phyloP scores from a whole-genome alignment of 2,329 filamentous ascomycete species.

The Dryadomyces sulphureus region DNA sequence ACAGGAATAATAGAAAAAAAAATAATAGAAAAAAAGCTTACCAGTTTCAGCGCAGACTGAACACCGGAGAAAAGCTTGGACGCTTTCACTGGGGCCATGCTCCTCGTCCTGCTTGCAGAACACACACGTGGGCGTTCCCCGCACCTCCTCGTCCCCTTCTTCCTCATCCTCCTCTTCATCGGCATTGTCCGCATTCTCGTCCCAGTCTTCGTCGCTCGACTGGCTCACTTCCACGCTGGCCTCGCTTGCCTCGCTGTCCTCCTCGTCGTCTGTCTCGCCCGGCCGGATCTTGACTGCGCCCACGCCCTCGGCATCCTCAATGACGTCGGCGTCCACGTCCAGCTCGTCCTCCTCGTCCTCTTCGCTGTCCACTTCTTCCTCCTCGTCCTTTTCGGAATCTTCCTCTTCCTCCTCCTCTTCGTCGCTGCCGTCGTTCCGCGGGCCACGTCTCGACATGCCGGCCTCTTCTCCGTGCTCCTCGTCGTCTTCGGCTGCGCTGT shows the following conservation, averaged over 20 bases:
- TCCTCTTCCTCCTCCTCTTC: constrained; percentile 13
- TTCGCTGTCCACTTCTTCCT: constrained; percentile 13
- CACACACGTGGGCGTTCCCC: constrained; percentile 31
- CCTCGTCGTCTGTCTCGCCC: constrained; percentile 31
- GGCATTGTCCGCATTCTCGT: constrained; percentile 36
- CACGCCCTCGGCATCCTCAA: constrained; percentile 37
- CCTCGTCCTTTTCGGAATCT: constrained; percentile 16
- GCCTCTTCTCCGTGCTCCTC: constrained; percentile 14
- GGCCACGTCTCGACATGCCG: constrained; percentile 14
- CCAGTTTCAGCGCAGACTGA: constrained; percentile 67
- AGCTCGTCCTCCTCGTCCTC: constrained; percentile 17
- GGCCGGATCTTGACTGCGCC: constrained; percentile 42
- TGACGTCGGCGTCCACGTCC: constrained; percentile 21
- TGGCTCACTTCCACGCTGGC: constrained; percentile 26
- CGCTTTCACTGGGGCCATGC: constrained; percentile 67
- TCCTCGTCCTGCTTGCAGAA: constrained; percentile 78
- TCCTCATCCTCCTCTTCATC: constrained; percentile 56
- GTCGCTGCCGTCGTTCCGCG: constrained; percentile 15
- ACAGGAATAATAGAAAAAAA: constrained; percentile 5
- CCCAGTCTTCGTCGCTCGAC: constrained; percentile 39
- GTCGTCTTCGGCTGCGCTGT: constrained; percentile 15
- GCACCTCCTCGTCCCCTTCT: constrained; percentile 43
- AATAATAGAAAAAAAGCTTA: constrained; percentile 27
- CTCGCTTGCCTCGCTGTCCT: constrained; percentile 18
- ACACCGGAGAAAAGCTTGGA: constrained; percentile 66